Conservation (phyloP, 768 basidiomycete genomes). For the Tremella fuciformis region DNA sequence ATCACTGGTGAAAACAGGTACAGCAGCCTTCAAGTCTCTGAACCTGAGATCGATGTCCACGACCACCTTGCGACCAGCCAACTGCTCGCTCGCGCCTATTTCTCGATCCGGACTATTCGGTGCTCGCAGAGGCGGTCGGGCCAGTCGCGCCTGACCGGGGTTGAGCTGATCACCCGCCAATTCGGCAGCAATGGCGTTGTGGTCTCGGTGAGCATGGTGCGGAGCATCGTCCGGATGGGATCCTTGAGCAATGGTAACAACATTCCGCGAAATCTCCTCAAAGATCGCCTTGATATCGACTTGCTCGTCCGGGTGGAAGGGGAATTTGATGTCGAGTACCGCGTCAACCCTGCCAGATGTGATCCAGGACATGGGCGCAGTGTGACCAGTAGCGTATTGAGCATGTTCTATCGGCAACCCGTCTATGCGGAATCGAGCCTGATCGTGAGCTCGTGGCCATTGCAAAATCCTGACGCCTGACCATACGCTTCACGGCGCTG, state of each 20-base stretch:
- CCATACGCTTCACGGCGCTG: conserved; percentile 82
- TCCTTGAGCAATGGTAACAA: conserved; percentile 56
- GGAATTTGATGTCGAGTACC: conserved; percentile 96
- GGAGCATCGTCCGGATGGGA: conserved; percentile 30
- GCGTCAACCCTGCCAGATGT: conserved; percentile 94
- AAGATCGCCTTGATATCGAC: conserved; percentile 76
- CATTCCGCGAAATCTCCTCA: conserved; percentile 84
- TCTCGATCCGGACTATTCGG: conserved; percentile 55
- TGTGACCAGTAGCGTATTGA: conserved; percentile 73
- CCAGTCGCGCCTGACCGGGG: conserved; percentile 81
- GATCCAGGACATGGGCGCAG: conserved; percentile 93
- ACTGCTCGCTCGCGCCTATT: conserved; percentile 24
- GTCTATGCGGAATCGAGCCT: conserved; percentile 95
- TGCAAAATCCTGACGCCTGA: conserved; percentile 50
- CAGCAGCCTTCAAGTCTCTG: conserved; percentile 88
- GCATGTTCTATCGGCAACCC: conserved; percentile 95
- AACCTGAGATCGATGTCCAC: conserved; percentile 94
- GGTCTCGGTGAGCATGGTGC: too few species aligned
- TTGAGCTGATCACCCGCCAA: conserved; percentile 56
- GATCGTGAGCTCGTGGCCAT: not conserved
- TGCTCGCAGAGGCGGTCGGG: conserved; percentile 76
- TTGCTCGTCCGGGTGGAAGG: conserved; percentile 67
- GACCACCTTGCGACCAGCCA: conserved; percentile 46
- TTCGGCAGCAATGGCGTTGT: conserved; percentile 22
- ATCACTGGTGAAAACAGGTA: conserved; percentile 85